Evolutionary conservation across 2,329 filamentous ascomycete species (phyloP), one percentile per base, ranked within the genome.

Genomic region (Davidsoniella virescens): DNA sequence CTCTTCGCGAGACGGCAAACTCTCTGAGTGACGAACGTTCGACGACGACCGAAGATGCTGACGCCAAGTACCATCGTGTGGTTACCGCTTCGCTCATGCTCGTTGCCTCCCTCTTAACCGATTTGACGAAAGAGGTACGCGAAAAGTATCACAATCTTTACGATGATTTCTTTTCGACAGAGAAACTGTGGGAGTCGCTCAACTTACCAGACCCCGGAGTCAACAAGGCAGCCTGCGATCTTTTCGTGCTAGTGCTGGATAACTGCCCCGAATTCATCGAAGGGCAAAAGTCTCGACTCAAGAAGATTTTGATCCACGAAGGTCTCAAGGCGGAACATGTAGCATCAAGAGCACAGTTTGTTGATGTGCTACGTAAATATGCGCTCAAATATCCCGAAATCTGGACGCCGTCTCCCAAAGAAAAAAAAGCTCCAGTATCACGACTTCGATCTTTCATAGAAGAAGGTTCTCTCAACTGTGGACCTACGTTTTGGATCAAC

Each of bases 21-120:
- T 93, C 86, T 0, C 69, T 98, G 36, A 96, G 88, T 61, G 92
- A 98, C 61, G 85, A 93, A 64, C 76, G 90, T 20, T 86, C 80
- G 1, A 85, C 87, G 3, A 92, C 78, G 53, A 67, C 76, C 7
- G 90, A 96, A 57, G 92, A 98, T 61, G 80, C 87, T 3, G 76
- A 87, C 56, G 76, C 83, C 16, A 95, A 94, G 58, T 92, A 93
- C 65, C 76, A 80, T 54, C 76, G 92, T 44, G 87, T 95, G 3
- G 59, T 78, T 2, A 70, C 68, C 8, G 70, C 69, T 6, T 73
- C 73, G 50, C 59, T 81, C 18, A 74, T 71, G 1, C 64, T 81
- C 5, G 70, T 78, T 2, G 57, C 74, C 2, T 69, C 70, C 26
- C 64, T 82, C 0, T 58, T 81, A 0, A 65, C 69, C 43, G 72